A percentile compares a stretch with the other conserved stretches of the same genome.
Conservation (phyloP, 192 early-diverging fungal species). For the Gryganskiella cystojenkinii region DNA sequence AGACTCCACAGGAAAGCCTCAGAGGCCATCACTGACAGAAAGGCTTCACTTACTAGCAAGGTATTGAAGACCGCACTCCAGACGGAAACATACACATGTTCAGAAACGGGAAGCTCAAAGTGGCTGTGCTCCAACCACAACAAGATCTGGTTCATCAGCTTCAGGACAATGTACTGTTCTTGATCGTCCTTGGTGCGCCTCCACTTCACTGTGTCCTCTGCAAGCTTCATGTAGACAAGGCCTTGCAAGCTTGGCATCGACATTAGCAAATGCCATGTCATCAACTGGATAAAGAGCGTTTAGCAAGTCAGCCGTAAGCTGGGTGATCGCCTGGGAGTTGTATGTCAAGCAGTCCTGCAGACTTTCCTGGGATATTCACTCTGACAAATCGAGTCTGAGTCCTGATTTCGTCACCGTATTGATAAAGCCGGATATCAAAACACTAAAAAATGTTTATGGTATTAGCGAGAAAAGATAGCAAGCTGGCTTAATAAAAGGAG, state of each 20-base stretch:
- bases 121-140: too few species aligned
- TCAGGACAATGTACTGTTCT: background rate
- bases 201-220: background rate
- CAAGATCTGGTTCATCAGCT: too few species aligned
- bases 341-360: background rate
- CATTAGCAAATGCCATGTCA: background rate
- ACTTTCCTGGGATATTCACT: background rate
- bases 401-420: background rate
- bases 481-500: background rate
- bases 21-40: too few species aligned
- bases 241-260: slow-evolving; percentile 6
- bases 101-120: background rate
- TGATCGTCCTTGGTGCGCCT: slow-evolving; percentile 3
- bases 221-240: slow-evolving; percentile 4
- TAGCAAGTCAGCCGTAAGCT: background rate
- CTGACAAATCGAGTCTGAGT: background rate
- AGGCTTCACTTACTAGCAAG: too few species aligned
- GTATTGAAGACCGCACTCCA: too few species aligned
- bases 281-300: background rate
- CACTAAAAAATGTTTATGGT: background rate
- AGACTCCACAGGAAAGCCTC: too few species aligned
- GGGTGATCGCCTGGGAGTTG: background rate
- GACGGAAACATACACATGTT: too few species aligned
- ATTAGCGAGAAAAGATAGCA: slow-evolving; percentile 2
- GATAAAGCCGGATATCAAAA: background rate